Base-by-base conservation (phyloP, 2,329 filamentous ascomycete species). In the Aureobasidium sp. region DNA sequence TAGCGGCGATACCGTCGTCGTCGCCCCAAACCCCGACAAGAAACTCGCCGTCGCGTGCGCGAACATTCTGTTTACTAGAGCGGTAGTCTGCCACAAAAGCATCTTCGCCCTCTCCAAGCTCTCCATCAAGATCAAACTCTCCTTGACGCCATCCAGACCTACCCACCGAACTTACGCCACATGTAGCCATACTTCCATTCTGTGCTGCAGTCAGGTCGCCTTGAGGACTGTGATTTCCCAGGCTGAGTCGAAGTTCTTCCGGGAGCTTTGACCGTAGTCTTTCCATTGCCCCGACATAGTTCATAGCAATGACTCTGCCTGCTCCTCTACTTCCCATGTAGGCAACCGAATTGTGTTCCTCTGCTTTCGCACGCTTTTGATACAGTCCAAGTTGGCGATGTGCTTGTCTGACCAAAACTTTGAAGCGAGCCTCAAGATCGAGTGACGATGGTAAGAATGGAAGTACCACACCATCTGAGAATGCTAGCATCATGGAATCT, bases 401-500 rank as follows among this genome's bases (percentile, higher is more conserved):
- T 4, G 77, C 77, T 21, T 71, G 70, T 27, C 68, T 66, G 0
- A 73, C 73, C 2, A 76, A 66, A 0, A 79, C 65, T 31, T 63
- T 67, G 61, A 79, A 71, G 0, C 77, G 69, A 4, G 67, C 66
- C 37, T 74, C 71, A 0, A 77, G 61, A 0, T 69, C 66, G 0
- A 78, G 65, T 3, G 62, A 42, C 0, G 70, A 69, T 2, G 70
- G 70, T 0, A 78, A 63, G 62, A 75, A 77, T 0, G 77, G 76
- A 62, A 79, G 70, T 0, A 74, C 65, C 47, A 79, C 74, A 6
- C 77, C 77, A 47, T 78, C 76, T 64, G 70, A 72, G 66, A 79
- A 79, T 6, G 75, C 73, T 3, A 79, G 68, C 76, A 78, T 79
- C 60, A 76, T 74, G 29, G 71, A 74, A 33, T 79, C 74, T 0